Conservation (phyloP, 2,329 filamentous ascomycete genomes). For the Lasiodiplodia theobromae region DNA sequence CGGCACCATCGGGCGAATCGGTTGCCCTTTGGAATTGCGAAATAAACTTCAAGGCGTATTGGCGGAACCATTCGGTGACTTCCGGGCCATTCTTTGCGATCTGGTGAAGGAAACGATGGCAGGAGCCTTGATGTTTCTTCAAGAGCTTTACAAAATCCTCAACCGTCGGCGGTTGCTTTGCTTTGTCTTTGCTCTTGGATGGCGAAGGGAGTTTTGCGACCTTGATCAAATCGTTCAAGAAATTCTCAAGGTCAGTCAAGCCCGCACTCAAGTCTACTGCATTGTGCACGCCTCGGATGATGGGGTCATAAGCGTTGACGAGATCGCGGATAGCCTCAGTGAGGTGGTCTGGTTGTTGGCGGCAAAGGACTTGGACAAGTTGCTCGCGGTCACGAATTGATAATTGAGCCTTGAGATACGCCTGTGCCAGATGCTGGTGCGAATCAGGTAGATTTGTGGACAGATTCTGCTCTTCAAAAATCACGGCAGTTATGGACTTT, state of each 20-base stretch:
- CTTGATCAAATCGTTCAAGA: conserved; percentile 75
- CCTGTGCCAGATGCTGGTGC: conserved; percentile 70
- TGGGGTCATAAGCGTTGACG: conserved; percentile 74
- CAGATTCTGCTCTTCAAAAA: conserved; percentile 61
- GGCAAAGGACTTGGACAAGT: conserved; percentile 71
- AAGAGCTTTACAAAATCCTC: conserved; percentile 76
- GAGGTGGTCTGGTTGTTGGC: conserved; percentile 73
- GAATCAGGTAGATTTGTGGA: conserved; percentile 61
- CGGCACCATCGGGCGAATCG: conserved; percentile 42
- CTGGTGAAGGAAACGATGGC: conserved; percentile 76
- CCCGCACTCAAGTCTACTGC: conserved; percentile 75
- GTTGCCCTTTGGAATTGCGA: conserved; percentile 59
- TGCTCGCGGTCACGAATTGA: conserved; percentile 76
- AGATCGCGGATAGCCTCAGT: conserved; percentile 71
- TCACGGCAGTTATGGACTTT: conserved; percentile 70
- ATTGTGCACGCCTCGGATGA: conserved; percentile 75
- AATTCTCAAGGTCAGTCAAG: conserved; percentile 70
- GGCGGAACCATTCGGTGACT: conserved; percentile 65
- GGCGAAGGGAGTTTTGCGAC: conserved; percentile 49
- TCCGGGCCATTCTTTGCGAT: conserved; percentile 72
- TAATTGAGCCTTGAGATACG: conserved; percentile 75
- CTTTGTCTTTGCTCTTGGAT: conserved; percentile 37
- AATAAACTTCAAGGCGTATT: conserved; percentile 66
- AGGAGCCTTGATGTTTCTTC: conserved; percentile 66
- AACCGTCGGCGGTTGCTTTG: conserved; percentile 60